Percentiles rank a stretch among this genome's conserved stretches.
phyloP scores from a whole-genome alignment of 2,329 filamentous ascomycete genomes.

The Botrytis elliptica region DNA sequence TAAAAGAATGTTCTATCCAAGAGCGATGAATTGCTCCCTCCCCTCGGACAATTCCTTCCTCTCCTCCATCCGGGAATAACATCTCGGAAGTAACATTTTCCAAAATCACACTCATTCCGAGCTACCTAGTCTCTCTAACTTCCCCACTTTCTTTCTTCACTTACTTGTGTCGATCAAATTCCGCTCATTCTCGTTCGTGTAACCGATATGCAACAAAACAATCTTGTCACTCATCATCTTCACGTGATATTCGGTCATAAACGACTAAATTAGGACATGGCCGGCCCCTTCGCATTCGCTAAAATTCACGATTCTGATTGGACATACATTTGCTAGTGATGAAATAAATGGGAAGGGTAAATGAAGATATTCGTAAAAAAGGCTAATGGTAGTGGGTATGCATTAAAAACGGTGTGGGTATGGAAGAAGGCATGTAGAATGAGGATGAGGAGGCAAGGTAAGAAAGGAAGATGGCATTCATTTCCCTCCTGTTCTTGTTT shows the following conservation, averaged over 20 bases:
- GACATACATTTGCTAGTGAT: background rate
- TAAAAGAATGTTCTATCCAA: background rate
- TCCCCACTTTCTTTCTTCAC: background rate
- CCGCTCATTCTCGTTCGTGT: background rate
- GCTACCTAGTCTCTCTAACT: background rate
- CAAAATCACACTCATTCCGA: background rate
- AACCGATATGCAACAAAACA: background rate
- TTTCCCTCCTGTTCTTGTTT: background rate
- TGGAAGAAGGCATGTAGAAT: background rate
- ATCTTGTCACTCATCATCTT: background rate
- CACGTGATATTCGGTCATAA: background rate
- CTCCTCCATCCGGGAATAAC: background rate
- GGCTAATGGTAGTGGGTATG: background rate
- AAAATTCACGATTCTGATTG: background rate
- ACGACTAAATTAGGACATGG: background rate
- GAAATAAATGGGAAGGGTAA: background rate
- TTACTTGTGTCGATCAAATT: background rate
- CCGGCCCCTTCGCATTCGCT: conserved; percentile 11
- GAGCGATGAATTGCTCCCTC: background rate
- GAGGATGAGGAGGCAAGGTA: background rate
- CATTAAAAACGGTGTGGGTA: background rate
- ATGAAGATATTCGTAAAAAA: background rate
- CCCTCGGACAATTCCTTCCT: background rate
- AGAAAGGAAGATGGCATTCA: background rate
- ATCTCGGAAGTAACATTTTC: background rate